phyloP scores from a whole-genome alignment of 257 asterid species.

The Nicotiana undulata region DNA sequence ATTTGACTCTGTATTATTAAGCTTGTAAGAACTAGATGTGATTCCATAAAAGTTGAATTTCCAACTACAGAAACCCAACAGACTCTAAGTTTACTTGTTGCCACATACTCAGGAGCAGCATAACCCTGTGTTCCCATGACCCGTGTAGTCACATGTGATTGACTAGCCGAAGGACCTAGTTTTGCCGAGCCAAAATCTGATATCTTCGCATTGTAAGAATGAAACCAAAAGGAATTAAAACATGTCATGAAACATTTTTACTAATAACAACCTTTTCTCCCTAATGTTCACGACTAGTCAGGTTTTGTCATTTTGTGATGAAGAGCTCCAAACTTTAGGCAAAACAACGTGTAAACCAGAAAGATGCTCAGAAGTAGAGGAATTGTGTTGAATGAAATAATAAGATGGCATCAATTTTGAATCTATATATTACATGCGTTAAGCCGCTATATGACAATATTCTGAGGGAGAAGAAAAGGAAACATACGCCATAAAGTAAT shows the following conservation, averaged over 20 bases:
- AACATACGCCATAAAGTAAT: conserved; percentile 65
- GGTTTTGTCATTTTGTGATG: not conserved
- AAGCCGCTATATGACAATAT: not conserved
- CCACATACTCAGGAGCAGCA: conserved; percentile 74
- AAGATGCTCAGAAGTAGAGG: not conserved
- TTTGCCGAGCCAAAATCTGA: conserved; percentile 71
- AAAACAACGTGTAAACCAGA: not conserved
- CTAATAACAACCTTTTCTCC: not conserved
- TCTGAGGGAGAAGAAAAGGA: not conserved
- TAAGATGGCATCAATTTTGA: not conserved
- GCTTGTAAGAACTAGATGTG: not conserved
- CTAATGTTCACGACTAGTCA: not conserved
- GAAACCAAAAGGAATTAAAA: conserved; percentile 6
- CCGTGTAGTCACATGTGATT: too few species aligned
- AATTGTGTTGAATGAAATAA: not conserved
- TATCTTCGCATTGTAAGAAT: conserved; percentile 60
- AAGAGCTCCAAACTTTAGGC: not conserved
- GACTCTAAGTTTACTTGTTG: conserved; percentile 36
- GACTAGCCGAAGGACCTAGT: conserved; percentile 57
- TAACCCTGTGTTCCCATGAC: conserved; percentile 78
- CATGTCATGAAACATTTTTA: not conserved
- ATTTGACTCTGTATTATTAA: not conserved
- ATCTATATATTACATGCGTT: not conserved
- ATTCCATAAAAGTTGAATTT: not conserved
- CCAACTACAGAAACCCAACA: not conserved